Evolutionary conservation across 2,329 filamentous ascomycete genomes (phyloP).

Genomic region (Cladorrhinum sp.): DNA sequence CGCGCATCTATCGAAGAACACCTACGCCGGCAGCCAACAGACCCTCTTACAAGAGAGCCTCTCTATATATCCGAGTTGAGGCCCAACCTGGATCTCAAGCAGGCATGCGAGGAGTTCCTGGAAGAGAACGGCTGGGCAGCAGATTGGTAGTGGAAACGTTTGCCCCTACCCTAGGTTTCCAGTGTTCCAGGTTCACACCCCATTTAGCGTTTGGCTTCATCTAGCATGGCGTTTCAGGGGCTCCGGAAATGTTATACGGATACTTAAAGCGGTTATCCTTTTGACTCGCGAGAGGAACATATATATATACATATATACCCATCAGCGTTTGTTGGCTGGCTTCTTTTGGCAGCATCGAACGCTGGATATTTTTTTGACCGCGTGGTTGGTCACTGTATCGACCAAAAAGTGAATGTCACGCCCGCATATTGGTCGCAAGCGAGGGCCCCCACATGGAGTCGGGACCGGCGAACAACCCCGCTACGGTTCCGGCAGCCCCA

Average conservation of each 20-base stretch:
- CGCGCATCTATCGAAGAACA: conserved; percentile 82
- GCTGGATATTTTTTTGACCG: no score
- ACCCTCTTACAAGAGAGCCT: conserved; percentile 80
- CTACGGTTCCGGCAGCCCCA: background rate
- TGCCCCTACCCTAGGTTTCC: no score
- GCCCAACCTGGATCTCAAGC: conserved; percentile 76
- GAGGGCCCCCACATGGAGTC: background rate
- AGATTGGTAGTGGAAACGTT: background rate
- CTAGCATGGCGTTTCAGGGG: background rate
- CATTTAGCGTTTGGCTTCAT: background rate
- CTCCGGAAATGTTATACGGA: background rate
- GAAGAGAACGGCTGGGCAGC: conserved; percentile 71
- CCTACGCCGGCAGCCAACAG: conserved; percentile 68
- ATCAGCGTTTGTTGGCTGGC: no score
- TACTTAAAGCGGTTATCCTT: no score
- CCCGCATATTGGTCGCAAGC: no score
- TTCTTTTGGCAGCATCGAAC: background rate
- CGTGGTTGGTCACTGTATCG: no score
- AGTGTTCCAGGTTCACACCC: no score
- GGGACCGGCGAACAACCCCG: background rate
- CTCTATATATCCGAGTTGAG: conserved; percentile 67
- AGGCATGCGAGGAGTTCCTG: conserved; percentile 82
- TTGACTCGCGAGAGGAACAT: no score
- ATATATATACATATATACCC: no score
- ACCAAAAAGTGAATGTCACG: no score